Evolutionary conservation across 73 alveolate species (phyloP).

Genomic region (Halteria grandinella): DNA sequence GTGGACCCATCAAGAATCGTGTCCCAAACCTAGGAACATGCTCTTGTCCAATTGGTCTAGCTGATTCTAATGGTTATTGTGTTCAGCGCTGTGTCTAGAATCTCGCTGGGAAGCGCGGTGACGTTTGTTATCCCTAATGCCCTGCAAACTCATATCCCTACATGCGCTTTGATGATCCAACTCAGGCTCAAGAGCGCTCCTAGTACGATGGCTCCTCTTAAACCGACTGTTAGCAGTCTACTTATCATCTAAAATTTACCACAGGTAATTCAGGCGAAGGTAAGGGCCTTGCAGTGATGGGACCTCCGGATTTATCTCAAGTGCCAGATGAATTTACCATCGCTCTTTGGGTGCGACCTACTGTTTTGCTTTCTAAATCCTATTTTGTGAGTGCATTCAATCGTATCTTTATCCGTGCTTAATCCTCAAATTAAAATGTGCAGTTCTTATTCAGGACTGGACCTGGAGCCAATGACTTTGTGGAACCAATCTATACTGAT

Average conservation of each 20-base stretch:
- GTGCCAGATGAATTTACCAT: conserved; percentile 55
- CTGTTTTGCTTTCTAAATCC: conserved; percentile 15
- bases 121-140: conserved; percentile 43
- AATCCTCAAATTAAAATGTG: conserved; percentile 17
- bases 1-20: conserved; percentile 51
- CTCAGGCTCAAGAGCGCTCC: conserved; percentile 43
- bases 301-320: conserved; percentile 31
- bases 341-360: conserved; percentile 56
- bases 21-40: conserved; percentile 45
- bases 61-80: conserved; percentile 50
- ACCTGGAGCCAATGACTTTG: conserved; percentile 9
- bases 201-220: conserved; percentile 45
- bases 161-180: conserved; percentile 16
- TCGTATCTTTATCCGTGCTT: conserved; percentile 16
- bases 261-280: conserved; percentile 26
- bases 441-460: conserved; percentile 9
- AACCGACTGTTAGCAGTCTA: conserved; percentile 44
- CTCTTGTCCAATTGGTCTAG: conserved; percentile 22
- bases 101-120: conserved; percentile 45
- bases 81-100: conserved; percentile 41
- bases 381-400: conserved; percentile 49
- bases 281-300: conserved; percentile 42
- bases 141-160: conserved; percentile 34
- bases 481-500: conserved; percentile 59
- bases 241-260: conserved; percentile 50